phyloP scores from a whole-genome alignment of 2,329 filamentous ascomycete species.

The Monascus ruber region DNA sequence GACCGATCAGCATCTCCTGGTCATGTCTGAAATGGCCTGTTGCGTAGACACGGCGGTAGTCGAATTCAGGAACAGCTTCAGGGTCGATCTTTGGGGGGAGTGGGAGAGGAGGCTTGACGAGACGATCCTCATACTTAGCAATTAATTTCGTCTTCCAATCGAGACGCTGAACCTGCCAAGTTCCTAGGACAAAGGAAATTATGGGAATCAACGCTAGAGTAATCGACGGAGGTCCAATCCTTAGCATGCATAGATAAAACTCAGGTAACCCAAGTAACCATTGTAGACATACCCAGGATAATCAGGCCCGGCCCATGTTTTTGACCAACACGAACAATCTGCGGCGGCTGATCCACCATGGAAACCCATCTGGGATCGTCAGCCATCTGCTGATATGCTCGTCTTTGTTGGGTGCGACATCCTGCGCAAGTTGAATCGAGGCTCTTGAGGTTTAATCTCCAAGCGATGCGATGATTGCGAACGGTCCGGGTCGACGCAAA shows the following conservation, averaged over 20 bases:
- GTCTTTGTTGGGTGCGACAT: conserved; percentile 26
- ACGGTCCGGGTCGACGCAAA: conserved; percentile 9
- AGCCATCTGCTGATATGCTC: conserved; percentile 40
- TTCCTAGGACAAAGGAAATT: conserved; percentile 79
- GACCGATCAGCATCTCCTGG: conserved; percentile 91
- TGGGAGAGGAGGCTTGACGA: conserved; percentile 74
- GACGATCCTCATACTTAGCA: conserved; percentile 81
- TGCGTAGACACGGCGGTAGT: conserved; percentile 74
- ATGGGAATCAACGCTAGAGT: conserved; percentile 67
- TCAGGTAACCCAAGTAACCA: too few species aligned
- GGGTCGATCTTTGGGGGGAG: conserved; percentile 76
- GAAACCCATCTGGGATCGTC: conserved; percentile 74
- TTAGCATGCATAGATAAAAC: neutral
- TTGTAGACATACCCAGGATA: conserved; percentile 49
- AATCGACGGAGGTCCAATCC: neutral
- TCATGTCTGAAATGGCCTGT: conserved; percentile 70
- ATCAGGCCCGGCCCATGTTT: conserved; percentile 72
- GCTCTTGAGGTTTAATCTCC: conserved; percentile 3
- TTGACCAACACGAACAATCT: conserved; percentile 62
- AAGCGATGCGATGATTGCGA: conserved; percentile 9
- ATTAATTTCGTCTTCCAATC: conserved; percentile 90
- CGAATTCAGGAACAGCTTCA: conserved; percentile 72
- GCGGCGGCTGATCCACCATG: conserved; percentile 74
- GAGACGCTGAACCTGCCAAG: conserved; percentile 90
- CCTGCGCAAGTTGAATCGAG: conserved; percentile 23